phyloP scores from a whole-genome alignment of 805 yeast species.

The Starmerella cellae region DNA sequence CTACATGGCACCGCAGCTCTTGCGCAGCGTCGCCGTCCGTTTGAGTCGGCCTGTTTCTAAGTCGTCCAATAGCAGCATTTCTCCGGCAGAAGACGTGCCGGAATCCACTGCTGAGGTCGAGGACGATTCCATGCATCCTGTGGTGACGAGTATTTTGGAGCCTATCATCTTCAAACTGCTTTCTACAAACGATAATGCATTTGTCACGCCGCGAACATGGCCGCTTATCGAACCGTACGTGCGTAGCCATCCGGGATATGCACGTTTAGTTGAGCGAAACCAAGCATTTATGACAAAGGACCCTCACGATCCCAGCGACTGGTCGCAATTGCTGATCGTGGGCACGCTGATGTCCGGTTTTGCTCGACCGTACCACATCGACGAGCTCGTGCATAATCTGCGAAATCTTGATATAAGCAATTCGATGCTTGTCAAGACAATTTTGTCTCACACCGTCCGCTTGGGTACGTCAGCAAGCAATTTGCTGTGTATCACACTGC shows the following conservation, averaged over 20 bases:
- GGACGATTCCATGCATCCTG: not conserved
- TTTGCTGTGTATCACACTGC: constrained; percentile 13
- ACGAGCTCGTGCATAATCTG: constrained; percentile 13
- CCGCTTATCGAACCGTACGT: constrained; percentile 12
- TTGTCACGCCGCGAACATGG: constrained; percentile 17
- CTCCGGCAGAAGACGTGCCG: too few species aligned
- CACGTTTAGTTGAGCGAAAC: constrained; percentile 15
- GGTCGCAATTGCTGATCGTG: constrained; percentile 10
- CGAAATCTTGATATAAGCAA: constrained; percentile 2
- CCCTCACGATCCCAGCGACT: constrained; percentile 9
- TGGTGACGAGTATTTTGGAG: constrained; percentile 1
- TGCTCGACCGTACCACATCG: constrained; percentile 18
- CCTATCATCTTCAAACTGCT: constrained; percentile 11
- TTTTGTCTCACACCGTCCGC: constrained; percentile 16
- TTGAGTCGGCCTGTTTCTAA: not conserved
- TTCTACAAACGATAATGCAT: constrained; percentile 13
- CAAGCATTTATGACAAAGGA: constrained; percentile 14
- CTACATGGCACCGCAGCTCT: constrained; percentile 6
- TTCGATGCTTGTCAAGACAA: constrained; percentile 6
- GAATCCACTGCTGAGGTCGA: too few species aligned
- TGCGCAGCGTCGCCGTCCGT: constrained; percentile 3
- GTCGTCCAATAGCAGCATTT: not conserved
- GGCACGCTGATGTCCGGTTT: constrained; percentile 24
- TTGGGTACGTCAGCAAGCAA: constrained; percentile 9
- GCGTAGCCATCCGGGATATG: constrained; percentile 8